Evolutionary conservation across 768 basidiomycete genomes (phyloP).

Genomic region (Sporobolomyces phaffii): DNA sequence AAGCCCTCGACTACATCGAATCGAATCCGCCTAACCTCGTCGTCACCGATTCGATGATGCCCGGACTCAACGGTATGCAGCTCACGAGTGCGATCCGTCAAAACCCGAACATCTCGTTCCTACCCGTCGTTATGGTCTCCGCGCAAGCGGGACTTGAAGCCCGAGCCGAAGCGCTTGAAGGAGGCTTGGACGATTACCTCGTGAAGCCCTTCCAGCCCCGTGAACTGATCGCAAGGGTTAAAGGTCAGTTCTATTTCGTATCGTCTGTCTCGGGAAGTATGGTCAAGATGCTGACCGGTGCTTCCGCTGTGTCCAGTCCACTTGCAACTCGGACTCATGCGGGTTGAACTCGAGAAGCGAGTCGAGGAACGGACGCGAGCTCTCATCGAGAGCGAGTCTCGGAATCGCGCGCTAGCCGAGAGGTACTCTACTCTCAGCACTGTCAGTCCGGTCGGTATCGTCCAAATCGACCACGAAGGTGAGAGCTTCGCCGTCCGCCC

Average conservation of each 20-base stretch:
- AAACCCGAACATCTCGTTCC: constrained; percentile 10
- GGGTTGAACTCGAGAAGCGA: constrained; percentile 29
- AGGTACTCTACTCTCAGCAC: constrained; percentile 26
- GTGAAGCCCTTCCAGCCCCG: constrained; percentile 34
- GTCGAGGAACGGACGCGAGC: constrained; percentile 35
- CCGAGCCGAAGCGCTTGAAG: constrained; percentile 28
- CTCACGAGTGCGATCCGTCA: constrained; percentile 22
- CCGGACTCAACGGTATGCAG: constrained; percentile 17
- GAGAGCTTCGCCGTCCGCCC: no score
- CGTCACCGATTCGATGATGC: constrained; percentile 22
- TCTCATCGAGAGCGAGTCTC: constrained; percentile 29
- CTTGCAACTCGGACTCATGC: constrained; percentile 35
- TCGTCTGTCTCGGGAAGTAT: no score
- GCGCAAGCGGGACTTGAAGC: constrained; percentile 34
- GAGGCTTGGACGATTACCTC: constrained; percentile 37
- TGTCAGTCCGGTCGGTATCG: constrained; percentile 36
- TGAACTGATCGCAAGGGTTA: constrained; percentile 33
- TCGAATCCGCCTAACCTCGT: constrained; percentile 18
- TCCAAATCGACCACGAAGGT: constrained; percentile 26
- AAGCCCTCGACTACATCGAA: constrained; percentile 28
- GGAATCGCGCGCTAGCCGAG: constrained; percentile 31
- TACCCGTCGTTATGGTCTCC: constrained; percentile 35
- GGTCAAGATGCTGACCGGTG: no score
- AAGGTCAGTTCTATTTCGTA: background rate
- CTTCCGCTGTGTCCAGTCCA: no score